Evolutionary conservation across 208 protist genomes (phyloP), one percentile per base, ranked within the genome.

Genomic region (Herpetomonas tarakana): DNA sequence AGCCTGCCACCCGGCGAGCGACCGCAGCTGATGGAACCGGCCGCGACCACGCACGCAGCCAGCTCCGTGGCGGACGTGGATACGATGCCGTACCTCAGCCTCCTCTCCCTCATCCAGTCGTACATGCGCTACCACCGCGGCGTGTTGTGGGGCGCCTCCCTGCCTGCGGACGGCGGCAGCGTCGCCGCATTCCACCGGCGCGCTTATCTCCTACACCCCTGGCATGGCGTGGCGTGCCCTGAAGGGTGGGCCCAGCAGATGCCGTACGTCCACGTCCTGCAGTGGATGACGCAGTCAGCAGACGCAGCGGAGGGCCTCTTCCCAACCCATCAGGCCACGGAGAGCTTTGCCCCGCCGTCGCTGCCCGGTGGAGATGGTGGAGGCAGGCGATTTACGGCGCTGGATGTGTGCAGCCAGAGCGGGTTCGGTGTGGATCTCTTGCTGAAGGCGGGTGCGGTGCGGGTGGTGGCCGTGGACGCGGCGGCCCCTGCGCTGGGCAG

Each of bases 221-320:
- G 80, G 78, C 76, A 82, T 51, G 66, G 63, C 35, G 63, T 85
- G 18, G 73, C 78, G 65, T 93, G 87, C 61, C 87, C 87, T 1
- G 52, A 71, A 7, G 80, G 78, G 4, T 68, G 56, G 11, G 70
- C 64, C 7, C 68, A 73, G 58, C 87, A 93, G 60, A 86, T 83
- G 72, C 81, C 87, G 11, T 89, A 84, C 57, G 87, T 91, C 28
- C 83, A 91, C 53, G 30, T 91, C n/a, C 67, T 93, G 29, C 87
- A 84, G 46, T 93, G 87, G 83, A 71, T 93, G 64, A 19, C 35
- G 55, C 9, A n/a, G 24, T 29, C 12, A 31, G 11, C 25, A 58
- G 25, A 27, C 18, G 39, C 19, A 35, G 22, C 19, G 28, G 19
- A 21, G 18, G 27, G 25, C 50, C 65, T 90, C 63, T 79, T 68